Evolutionary conservation across 306 rosid species (phyloP).

Genomic region (Trifolium subterraneum): DNA sequence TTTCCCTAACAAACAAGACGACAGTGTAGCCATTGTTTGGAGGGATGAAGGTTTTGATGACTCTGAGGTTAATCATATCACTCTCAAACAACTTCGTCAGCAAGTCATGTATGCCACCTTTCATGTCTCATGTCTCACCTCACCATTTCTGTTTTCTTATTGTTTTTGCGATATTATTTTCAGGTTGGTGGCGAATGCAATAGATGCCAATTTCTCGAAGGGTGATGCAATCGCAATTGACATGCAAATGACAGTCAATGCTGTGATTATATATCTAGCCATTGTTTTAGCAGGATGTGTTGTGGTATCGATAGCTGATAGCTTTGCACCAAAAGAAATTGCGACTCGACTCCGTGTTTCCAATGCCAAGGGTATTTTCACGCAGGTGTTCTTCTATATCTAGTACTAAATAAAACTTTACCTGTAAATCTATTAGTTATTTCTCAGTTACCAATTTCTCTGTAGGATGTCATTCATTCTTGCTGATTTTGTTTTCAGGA

Average conservation of each 20-base stretch:
- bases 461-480: constrained; percentile 2
- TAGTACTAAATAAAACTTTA: constrained; percentile 2
- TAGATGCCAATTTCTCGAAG: constrained; percentile 67
- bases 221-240: constrained; percentile 94
- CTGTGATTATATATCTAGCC: constrained; percentile 83
- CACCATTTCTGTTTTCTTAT: neutral
- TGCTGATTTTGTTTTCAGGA: constrained; percentile 64
- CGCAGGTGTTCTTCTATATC: constrained; percentile 62
- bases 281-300: constrained; percentile 75
- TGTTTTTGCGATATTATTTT: constrained; percentile 36
- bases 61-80: constrained; percentile 55
- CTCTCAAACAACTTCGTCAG: constrained; percentile 72
- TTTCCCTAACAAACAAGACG: constrained; percentile 62
- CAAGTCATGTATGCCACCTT: constrained; percentile 70
- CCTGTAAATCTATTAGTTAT: constrained; percentile 8
- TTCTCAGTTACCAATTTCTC: constrained; percentile 25
- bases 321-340: constrained; percentile 82
- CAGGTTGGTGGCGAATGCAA: constrained; percentile 85
- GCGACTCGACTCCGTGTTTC: constrained; percentile 78
- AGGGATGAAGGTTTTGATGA: constrained; percentile 76
- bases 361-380: constrained; percentile 81
- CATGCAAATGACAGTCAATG: constrained; percentile 82
- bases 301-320: constrained; percentile 92
- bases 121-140: constrained; percentile 22
- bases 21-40: constrained; percentile 74